Base-by-base conservation (phyloP, 495 filamentous ascomycete genomes). In the Penicillium paradoxum region DNA sequence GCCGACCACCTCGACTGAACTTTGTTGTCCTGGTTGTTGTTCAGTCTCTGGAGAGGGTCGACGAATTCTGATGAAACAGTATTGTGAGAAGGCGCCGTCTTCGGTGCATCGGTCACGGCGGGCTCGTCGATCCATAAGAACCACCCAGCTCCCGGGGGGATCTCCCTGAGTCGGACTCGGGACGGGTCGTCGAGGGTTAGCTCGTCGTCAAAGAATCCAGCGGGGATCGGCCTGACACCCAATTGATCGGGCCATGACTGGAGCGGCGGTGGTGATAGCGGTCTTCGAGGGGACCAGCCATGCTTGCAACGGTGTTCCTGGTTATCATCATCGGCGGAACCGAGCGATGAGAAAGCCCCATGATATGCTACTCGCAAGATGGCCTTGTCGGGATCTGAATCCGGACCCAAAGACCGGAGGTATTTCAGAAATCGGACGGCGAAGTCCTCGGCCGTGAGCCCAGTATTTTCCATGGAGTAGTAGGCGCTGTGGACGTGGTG, bases 291-390 rank as follows among this genome's bases (percentile, higher is more conserved):
- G 24, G 36, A 38, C 36, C 30, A 33, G 30, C 4, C 32, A 11
- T 7, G 32, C 32, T 34, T 1, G 15, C n/a, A 15, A 4, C n/a
- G 36, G 4, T 38, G 15, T 40, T 19, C 7, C 18, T 50, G 10
- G 25, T 30, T 25, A 27, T 30, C 29, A 4, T 37, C 15, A 17
- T 40, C 39, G 32, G 10, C 38, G 32, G 36, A 9, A 33, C 34
- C 15, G 43, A 48, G 33, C 27, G 53, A 50, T 40, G 53, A 53
- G 44, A 18, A 47, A 6, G 33, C 38, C 29, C 38, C 52, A 32
- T 45, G 14, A 38, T 46, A 49, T 49, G 57, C 53, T 7, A 60
- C 36, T 56, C 53, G 57, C 33, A 60, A 56, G 53, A 60, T 56
- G 37, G 53, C 57, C 41, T 60, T 45, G 48, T 60, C 40, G 19